These are phyloP conservation scores for Fraxinus excelsior DNA, from an alignment of 257 asterid species.

Conservation along the genomic window DNA sequence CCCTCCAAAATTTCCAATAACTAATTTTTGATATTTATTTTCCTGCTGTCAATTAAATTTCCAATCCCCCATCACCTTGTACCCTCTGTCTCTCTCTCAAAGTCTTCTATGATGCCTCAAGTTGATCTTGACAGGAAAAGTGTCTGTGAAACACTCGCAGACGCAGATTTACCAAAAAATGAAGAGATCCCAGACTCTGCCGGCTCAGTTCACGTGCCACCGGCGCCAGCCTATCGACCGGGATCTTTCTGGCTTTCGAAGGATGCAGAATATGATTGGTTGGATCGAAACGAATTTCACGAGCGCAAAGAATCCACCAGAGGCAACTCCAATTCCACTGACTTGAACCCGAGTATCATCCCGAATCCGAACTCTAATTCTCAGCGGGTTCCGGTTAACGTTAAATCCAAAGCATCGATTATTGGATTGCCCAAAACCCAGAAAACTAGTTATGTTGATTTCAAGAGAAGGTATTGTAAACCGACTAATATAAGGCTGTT, in stretches of 20 bases:
- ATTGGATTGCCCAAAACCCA: constrained; percentile 80
- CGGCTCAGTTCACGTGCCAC: constrained; percentile 1
- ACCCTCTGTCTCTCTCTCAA: background rate
- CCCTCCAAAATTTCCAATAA: background rate
- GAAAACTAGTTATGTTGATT: constrained; percentile 45
- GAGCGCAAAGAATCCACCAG: constrained; percentile 68
- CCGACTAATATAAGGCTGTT: constrained; percentile 53
- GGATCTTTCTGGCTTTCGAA: constrained; percentile 68
- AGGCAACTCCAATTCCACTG: constrained; percentile 43
- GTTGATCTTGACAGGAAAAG: constrained; percentile 61
- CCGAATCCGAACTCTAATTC: constrained; percentile 48
- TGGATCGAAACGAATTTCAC: constrained; percentile 57
- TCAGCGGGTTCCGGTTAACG: constrained; percentile 48
- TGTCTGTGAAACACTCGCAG: constrained; percentile 52
- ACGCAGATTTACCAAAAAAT: constrained; percentile 16
- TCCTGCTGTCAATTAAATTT: background rate
- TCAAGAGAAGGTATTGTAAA: constrained; percentile 46
- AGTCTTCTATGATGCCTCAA: constrained; percentile 47
- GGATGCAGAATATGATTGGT: constrained; percentile 71
- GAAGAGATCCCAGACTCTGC: constrained; percentile 19
- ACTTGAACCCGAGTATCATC: constrained; percentile 26
- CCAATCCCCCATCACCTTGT: background rate
- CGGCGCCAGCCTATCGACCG: constrained; percentile 50
- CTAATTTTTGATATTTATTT: background rate
- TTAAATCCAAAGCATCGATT: constrained; percentile 59